Evolutionary conservation across 257 asterid genomes (phyloP), one percentile per base, ranked within the genome.

Genomic region (Primulina tabacum): DNA sequence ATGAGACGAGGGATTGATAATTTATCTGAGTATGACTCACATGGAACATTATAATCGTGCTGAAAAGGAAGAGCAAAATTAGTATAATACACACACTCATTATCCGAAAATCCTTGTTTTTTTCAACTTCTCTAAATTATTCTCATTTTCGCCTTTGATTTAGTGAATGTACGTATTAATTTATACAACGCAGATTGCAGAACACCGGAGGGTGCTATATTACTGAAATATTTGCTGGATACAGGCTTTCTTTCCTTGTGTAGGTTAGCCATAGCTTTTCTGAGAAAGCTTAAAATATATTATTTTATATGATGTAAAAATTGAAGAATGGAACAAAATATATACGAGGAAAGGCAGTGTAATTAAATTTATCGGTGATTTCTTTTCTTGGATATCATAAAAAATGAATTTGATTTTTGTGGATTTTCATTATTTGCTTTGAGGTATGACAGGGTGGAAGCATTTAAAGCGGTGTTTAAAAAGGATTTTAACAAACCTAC

Each of bases 291-390:
- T 43, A 5, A 11, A 38, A 50, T 2, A 60, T 35, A 2, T 17
- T 57, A 62, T 8, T 3, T 3, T 3, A 3, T 66, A 66, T 52
- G 65, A 69, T 80, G 71, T 62, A 8, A 53, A 64, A 74, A 68
- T 28, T 52, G 30, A 72, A 55, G 14, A 64, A 30, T 69, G 73
- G 63, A 21, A 34, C 6, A 57, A n/a, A 20, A 47, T 70, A 64
- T 77, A 56, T 73, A 32, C 60, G 56, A 50, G 47, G 29, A 43
- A 34, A 60, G 33, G 57, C 52, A 52, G 38, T 43, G 57, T 40
- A 72, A 68, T 18, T 20, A 64, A 7, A 63, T 64, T 30, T 38
- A 60, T 40, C 29, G 30, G 16, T 12, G 56, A 64, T 72, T 67
- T 34, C 29, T 18, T 58, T 50, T 53, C 56, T 72, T 62, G 38